Evolutionary conservation across 176 grass and related monocot species (phyloP), one percentile per base, ranked within the genome.

Genomic region (Triticum monococcum): DNA sequence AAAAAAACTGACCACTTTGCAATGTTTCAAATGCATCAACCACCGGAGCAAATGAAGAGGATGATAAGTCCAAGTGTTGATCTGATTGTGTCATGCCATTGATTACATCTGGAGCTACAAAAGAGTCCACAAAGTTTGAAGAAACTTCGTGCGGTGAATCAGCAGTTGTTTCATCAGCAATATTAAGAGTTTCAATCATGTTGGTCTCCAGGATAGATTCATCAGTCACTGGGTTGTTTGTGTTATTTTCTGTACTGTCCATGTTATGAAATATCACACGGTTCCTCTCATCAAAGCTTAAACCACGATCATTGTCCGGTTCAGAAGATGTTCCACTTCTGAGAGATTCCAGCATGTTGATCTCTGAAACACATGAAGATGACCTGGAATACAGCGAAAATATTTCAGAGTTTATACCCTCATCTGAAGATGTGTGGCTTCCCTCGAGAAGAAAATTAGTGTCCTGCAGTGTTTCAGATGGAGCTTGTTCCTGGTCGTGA

Each of bases 321-420:
- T 67, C 14, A 82, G 79, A 54, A 66, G 64, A 60, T 77, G 45
- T 38, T 2, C 43, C 46, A 22, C n/a, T 30, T 32, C 54, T 35
- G 1, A 82, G 79, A 77, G 43, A 57, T 82, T 88, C 71, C 13
- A 28, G 40, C 33, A 88, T 83, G 24, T 33, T 77, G 5, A 83
- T 81, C 24, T 88, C 86, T 35, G 86, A 88, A 77, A 88, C 79
- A 78, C 79, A 88, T 78, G 86, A 88, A 77, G 86, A 88, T 59
- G 86, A 88, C 26, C 86, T 88, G 17, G 86, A 88, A 82, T 88
- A 88, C 12, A 88, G 80, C 2, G 86, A 88, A 83, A 77, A 83
- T 60, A 60, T 88, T 83, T 69, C 86, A 33, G 73, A 56, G 50
- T 46, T 83, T 32, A 88, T 69, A 23, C 64, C 48, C 72, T 78